Percentiles rank a stretch among this genome's conserved stretches.
phyloP scores from a whole-genome alignment of 352 stramenopile genomes.

The Thraustochytrium sp. region DNA sequence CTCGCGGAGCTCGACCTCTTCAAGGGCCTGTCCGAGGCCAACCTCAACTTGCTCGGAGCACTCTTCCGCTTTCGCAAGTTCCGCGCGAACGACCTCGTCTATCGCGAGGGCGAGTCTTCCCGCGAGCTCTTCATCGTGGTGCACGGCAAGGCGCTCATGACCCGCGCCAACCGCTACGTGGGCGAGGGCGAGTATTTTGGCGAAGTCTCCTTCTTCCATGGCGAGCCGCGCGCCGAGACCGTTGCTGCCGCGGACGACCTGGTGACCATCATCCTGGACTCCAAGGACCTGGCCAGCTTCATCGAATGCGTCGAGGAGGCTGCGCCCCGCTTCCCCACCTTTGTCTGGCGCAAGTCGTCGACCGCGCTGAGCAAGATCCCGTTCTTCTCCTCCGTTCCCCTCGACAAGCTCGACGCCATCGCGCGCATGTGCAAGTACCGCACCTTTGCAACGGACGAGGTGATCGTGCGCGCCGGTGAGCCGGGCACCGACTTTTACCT shows the following conservation, averaged over 20 bases:
- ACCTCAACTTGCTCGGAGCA: not conserved
- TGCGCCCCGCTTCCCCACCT: not conserved
- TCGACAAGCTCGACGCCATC: slow-evolving; percentile 11
- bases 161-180: not conserved
- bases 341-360: not conserved
- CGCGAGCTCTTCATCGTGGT: not conserved
- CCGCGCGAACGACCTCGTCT: not conserved
- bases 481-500: slow-evolving; percentile 24
- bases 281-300: not conserved
- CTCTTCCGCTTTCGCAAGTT: slow-evolving; percentile 6
- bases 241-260: not conserved
- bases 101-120: not conserved
- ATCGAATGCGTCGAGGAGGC: slow-evolving; percentile 14
- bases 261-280: not conserved
- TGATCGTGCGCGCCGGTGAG: slow-evolving; percentile 15
- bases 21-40: not conserved
- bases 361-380: not conserved
- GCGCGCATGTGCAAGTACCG: not conserved
- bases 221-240: not conserved
- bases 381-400: slow-evolving; percentile 5
- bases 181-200: not conserved
- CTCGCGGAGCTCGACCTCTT: not conserved
- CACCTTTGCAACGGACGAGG: slow-evolving; percentile 1
- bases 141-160: not conserved
- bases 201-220: not conserved